Percentiles rank a stretch among this genome's conserved stretches.
Conservation (phyloP, 441 rosid species). For the Iberis amara region DNA sequence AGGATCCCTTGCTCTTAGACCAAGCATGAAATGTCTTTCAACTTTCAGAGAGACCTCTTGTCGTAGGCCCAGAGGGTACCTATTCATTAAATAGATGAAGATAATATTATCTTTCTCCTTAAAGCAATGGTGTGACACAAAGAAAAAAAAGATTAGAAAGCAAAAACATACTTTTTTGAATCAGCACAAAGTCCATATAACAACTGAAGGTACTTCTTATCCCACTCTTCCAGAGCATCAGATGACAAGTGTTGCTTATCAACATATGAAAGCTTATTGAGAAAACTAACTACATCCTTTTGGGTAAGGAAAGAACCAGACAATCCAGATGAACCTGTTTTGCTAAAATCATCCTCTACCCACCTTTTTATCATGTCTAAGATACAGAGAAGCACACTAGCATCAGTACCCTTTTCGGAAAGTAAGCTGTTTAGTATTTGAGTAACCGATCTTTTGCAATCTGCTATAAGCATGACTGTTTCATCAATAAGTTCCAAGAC, state of each 20-base stretch:
- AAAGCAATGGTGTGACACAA: slow-evolving; percentile 9
- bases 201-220: slow-evolving; percentile 85
- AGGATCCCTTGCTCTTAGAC: slow-evolving; percentile 94
- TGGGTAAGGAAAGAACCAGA: slow-evolving; percentile 58
- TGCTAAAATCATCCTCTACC: slow-evolving; percentile 81
- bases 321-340: slow-evolving; percentile 48
- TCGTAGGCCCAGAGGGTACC: slow-evolving; percentile 61
- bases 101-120: slow-evolving; percentile 11
- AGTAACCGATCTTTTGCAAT: slow-evolving; percentile 78
- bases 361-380: slow-evolving; percentile 88
- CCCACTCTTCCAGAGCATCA: slow-evolving; percentile 85
- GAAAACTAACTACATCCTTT: slow-evolving; percentile 82
- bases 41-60: slow-evolving; percentile 97
- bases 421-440: slow-evolving; percentile 78
- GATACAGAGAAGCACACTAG: slow-evolving; percentile 89
- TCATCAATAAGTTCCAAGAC: slow-evolving; percentile 85
- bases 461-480: slow-evolving; percentile 79
- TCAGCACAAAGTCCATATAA: slow-evolving; percentile 88
- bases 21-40: slow-evolving; percentile 97
- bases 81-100: slow-evolving; percentile 31
- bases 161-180: slow-evolving; percentile 61
- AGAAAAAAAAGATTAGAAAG: background rate
- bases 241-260: slow-evolving; percentile 78
- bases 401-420: slow-evolving; percentile 91
- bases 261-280: slow-evolving; percentile 89